Evolutionary conservation across 306 rosid genomes (phyloP), one percentile per base, ranked within the genome.

Genomic region (Vigna mungo): DNA sequence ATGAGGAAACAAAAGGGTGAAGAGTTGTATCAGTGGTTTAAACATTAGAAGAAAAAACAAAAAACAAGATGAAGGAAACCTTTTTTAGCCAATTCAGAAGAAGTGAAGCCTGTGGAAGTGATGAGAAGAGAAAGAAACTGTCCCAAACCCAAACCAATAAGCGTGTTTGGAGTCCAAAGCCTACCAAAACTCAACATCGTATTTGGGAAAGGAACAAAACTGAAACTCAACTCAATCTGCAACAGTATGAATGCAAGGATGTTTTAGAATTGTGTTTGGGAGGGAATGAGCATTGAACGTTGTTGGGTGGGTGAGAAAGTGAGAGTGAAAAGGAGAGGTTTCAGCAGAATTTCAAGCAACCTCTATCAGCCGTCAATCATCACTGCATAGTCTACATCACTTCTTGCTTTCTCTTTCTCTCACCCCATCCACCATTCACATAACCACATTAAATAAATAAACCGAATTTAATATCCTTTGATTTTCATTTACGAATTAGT

Each of bases 61-160:
- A 7, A 51, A n/a, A 49, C 3, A 5, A 7, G 23, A 18, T 18
- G 18, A 18, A 16, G 0, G 9, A 16, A 52, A 93, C 98, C 96
- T 88, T 61, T 83, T 84, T 90, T 95, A n/a, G 97, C 94, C 60
- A 95, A 86, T 48, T 89, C 92, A 27, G 97, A 90, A 55, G 99
- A 95, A 4, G 97, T 72, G 82, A 92, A 90, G 39, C 96, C 99
- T 0, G 99, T 95, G 55, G 91, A 88, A 77, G 99, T 95, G 81
- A 92, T 88, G 78, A 95, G 81, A 70, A 95, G 90, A 11, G 99
- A 95, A 30, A 95, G 93, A 81, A 95, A 67, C 62, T 95, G 99
- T n/a, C 99, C 99, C 87, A 95, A 78, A 27, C 88, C 97, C n/a
- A 95, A 92, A 37, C 97, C 94, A 12, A 85, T 77, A 56, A 95